phyloP scores from a whole-genome alignment of 352 stramenopile genomes.

The Globisporangium megalacanthum region DNA sequence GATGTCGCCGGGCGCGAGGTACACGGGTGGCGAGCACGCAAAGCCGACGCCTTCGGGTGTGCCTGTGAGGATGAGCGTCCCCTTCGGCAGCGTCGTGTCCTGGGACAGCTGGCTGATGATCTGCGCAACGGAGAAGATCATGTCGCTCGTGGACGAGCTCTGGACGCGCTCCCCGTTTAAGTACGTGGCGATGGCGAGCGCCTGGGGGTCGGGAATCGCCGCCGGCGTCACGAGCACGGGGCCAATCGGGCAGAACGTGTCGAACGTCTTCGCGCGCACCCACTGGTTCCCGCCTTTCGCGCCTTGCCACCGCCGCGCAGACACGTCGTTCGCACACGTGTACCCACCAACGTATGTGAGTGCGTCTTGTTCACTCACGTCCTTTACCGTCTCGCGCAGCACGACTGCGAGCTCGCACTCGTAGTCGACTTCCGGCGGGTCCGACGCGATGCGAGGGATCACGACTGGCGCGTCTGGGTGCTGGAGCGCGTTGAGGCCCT shows the following conservation, averaged over 20 bases:
- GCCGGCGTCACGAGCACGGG: constrained; percentile 76
- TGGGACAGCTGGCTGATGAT: constrained; percentile 88
- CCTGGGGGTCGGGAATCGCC: constrained; percentile 72
- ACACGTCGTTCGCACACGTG: constrained; percentile 87
- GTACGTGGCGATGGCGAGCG: constrained; percentile 67
- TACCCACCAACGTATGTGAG: constrained; percentile 86
- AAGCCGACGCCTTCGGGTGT: constrained; percentile 89
- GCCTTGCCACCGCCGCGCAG: constrained; percentile 84
- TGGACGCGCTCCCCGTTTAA: constrained; percentile 85
- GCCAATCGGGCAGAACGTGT: constrained; percentile 88
- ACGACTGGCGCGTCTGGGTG: constrained; percentile 71
- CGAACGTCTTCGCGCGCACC: constrained; percentile 86
- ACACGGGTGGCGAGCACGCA: constrained; percentile 82
- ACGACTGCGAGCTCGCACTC: constrained; percentile 90
- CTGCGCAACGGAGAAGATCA: constrained; percentile 88
- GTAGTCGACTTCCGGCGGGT: constrained; percentile 82
- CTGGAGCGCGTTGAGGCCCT: constrained; percentile 76
- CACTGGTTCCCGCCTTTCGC: constrained; percentile 85
- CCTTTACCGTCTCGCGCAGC: constrained; percentile 72
- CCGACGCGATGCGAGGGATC: constrained; percentile 66
- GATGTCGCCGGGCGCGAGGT: constrained; percentile 80
- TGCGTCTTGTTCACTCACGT: constrained; percentile 80
- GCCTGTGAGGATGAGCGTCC: constrained; percentile 88
- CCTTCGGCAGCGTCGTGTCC: constrained; percentile 82
- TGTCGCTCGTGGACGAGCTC: constrained; percentile 84